Evolutionary conservation across 768 basidiomycete species (phyloP).

Genomic region (Sistotremastrum niveocremeum): DNA sequence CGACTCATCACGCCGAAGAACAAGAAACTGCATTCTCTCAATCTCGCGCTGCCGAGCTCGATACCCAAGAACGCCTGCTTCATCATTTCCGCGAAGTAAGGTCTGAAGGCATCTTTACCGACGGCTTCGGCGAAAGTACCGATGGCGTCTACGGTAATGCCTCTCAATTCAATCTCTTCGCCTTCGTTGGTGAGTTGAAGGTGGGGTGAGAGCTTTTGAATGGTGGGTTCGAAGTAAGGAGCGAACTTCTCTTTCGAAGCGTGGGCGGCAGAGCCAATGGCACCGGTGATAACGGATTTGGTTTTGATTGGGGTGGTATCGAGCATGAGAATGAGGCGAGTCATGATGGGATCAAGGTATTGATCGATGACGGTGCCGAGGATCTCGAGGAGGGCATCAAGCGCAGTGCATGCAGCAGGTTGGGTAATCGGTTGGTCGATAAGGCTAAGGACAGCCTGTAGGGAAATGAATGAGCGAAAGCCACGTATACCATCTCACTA

Average conservation of each 20-base stretch:
- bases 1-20: conserved; percentile 99
- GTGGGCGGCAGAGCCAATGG: conserved; percentile 96
- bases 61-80: conserved; percentile 84
- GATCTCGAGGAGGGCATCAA: conserved; percentile 93
- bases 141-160: conserved; percentile 97
- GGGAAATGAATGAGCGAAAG: neutral
- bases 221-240: conserved; percentile 89
- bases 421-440: conserved; percentile 82
- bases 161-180: conserved; percentile 88
- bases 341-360: conserved; percentile 92
- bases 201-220: conserved; percentile 81
- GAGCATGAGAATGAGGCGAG: conserved; percentile 74
- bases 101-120: conserved; percentile 85
- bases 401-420: conserved; percentile 87
- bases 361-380: conserved; percentile 80
- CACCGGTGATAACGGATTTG: conserved; percentile 92
- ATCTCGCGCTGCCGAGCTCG: conserved; percentile 70
- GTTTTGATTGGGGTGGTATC: conserved; percentile 76
- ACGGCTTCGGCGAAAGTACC: conserved; percentile 97
- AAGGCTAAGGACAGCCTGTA: conserved; percentile 77
- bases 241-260: conserved; percentile 84
- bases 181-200: conserved; percentile 74
- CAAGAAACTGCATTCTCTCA: conserved; percentile 92
- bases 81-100: conserved; percentile 96
- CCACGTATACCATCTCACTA: neutral